A percentile compares a stretch with the other conserved stretches of the same genome.
Conservation (phyloP, 2,329 filamentous ascomycete species). For the Aspergillus novofumigatus region DNA sequence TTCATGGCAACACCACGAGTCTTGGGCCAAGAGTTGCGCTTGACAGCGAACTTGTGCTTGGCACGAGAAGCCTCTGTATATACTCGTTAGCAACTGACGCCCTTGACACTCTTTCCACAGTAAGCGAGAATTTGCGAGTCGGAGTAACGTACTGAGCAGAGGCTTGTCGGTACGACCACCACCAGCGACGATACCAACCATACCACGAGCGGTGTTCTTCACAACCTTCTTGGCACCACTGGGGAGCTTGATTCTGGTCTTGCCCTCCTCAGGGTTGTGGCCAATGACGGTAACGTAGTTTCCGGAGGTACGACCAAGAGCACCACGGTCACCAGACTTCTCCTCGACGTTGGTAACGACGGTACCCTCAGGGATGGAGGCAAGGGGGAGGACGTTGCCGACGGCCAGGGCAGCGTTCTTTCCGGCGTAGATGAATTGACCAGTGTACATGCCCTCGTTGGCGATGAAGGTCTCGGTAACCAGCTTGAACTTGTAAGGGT, state of each 20-base stretch:
- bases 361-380: slow-evolving; percentile 96
- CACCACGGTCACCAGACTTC: slow-evolving; percentile 95
- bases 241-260: slow-evolving; percentile 99
- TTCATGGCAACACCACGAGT: slow-evolving; percentile 99
- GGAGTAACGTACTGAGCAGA: slow-evolving; percentile 66
- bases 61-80: slow-evolving; percentile 89
- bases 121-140: background rate
- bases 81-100: slow-evolving; percentile 37
- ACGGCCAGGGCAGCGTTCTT: slow-evolving; percentile 97
- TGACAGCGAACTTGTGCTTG: slow-evolving; percentile 99
- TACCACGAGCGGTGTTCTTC: slow-evolving; percentile 85
- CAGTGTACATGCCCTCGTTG: slow-evolving; percentile 99
- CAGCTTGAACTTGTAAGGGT: slow-evolving; percentile 98
- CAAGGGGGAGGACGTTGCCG: slow-evolving; percentile 94
- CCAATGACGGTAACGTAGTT: slow-evolving; percentile 99
- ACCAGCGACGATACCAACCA: slow-evolving; percentile 99
- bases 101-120: background rate
- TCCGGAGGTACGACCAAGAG: slow-evolving; percentile 92
- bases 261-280: slow-evolving; percentile 98
- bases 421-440: slow-evolving; percentile 99
- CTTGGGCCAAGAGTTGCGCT: slow-evolving; percentile 99
- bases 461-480: slow-evolving; percentile 99
- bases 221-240: slow-evolving; percentile 99
- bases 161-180: slow-evolving; percentile 99
- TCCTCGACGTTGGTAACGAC: slow-evolving; percentile 99